Percentiles rank a stretch among this genome's conserved stretches.
phyloP scores from a whole-genome alignment of 116 monocot genomes.

The Trichopus zeylanicus region DNA sequence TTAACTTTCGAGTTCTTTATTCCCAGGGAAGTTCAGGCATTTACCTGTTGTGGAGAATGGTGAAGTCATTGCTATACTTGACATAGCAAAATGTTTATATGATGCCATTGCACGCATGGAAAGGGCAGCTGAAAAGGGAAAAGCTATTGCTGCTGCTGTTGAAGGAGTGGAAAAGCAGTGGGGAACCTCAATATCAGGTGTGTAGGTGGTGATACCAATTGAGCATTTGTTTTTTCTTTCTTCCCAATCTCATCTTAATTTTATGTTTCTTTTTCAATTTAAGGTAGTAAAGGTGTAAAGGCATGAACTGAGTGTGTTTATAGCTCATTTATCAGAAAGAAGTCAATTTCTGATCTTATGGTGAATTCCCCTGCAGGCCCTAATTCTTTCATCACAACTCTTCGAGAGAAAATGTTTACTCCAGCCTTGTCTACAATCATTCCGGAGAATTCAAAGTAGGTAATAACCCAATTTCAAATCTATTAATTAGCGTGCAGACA shows the following conservation, averaged over 20 bases:
- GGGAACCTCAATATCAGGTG: constrained; percentile 77
- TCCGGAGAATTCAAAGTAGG: constrained; percentile 97
- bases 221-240: no score
- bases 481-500: no score
- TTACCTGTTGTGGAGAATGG: constrained; percentile 97
- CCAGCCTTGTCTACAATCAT: constrained; percentile 91
- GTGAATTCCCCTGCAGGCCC: no score
- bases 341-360: no score
- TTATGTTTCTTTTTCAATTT: no score
- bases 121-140: constrained; percentile 93
- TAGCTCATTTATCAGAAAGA: no score
- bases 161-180: constrained; percentile 94
- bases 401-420: constrained; percentile 83
- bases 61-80: constrained; percentile 94
- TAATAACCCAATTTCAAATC: constrained; percentile 60
- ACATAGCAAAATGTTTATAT: constrained; percentile 98
- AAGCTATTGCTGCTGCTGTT: constrained; percentile 94
- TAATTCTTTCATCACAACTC: constrained; percentile 81
- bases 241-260: no score
- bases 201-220: no score
- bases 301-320: no score
- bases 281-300: no score
- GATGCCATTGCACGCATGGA: constrained; percentile 99
- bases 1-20: not conserved
- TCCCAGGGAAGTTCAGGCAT: constrained; percentile 92